A percentile compares a stretch with the other conserved stretches of the same genome.
Evolutionary conservation across 116 monocot species (phyloP).

Genomic region (Iris pallida): DNA sequence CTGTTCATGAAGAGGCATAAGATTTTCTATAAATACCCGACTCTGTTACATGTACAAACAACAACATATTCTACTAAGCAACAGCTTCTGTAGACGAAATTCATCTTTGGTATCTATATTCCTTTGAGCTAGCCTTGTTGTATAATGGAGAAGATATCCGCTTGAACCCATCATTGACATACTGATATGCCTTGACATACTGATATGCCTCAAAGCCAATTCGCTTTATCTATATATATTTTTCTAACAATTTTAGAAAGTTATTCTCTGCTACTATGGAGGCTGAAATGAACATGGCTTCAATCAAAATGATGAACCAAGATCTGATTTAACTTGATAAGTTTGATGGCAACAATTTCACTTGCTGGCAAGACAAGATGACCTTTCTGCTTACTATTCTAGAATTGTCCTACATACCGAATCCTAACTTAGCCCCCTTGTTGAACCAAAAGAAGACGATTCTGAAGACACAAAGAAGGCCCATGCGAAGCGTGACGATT

Average conservation of each 20-base stretch:
- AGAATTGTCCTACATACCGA: neutral
- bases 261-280: neutral
- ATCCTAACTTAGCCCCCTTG: neutral
- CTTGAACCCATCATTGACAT: too few species aligned
- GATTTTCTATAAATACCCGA: too few species aligned
- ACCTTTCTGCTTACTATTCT: neutral
- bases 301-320: neutral
- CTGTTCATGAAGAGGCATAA: too few species aligned
- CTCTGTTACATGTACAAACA: too few species aligned
- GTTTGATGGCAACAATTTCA: neutral
- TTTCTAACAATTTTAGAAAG: neutral
- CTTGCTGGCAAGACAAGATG: slow-evolving; percentile 1
- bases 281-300: neutral
- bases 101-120: too few species aligned
- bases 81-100: too few species aligned
- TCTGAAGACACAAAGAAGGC: neutral
- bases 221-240: neutral
- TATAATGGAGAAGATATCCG: too few species aligned
- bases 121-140: too few species aligned
- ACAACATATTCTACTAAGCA: too few species aligned
- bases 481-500: neutral
- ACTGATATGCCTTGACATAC: too few species aligned
- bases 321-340: neutral
- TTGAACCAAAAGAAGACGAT: neutral
- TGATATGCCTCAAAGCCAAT: neutral